A percentile compares a stretch with the other conserved stretches of the same genome.
These are phyloP conservation scores for Venturia asperata DNA, from an alignment of 2,329 filamentous ascomycete genomes.

Conservation along the genomic window DNA sequence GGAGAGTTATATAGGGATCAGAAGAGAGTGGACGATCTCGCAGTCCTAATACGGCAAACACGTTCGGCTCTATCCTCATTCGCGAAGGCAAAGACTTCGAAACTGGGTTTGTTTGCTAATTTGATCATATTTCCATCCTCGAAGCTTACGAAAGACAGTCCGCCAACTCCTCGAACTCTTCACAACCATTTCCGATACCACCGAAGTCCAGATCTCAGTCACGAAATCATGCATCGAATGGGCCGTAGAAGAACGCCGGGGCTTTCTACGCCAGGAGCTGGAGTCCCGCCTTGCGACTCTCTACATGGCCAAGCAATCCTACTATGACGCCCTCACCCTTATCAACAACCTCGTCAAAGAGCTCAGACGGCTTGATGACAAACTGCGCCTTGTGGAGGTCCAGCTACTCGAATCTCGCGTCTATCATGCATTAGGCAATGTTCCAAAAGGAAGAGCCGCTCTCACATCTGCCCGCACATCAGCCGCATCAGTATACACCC, in stretches of 20 bases:
- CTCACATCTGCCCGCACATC: slow-evolving; percentile 90
- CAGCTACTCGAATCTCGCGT: slow-evolving; percentile 94
- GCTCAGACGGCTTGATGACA: slow-evolving; percentile 96
- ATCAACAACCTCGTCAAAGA: slow-evolving; percentile 95
- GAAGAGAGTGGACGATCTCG: slow-evolving; percentile 74
- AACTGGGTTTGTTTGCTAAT: slow-evolving; percentile 60
- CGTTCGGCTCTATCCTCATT: slow-evolving; percentile 89
- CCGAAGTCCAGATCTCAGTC: slow-evolving; percentile 87
- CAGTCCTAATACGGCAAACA: slow-evolving; percentile 83
- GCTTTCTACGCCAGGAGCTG: slow-evolving; percentile 95
- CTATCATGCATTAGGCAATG: slow-evolving; percentile 95
- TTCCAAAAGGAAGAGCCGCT: slow-evolving; percentile 89
- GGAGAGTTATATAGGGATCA: slow-evolving; percentile 90
- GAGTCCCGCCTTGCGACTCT: slow-evolving; percentile 90
- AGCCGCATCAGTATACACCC: slow-evolving; percentile 94
- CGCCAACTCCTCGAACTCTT: slow-evolving; percentile 95
- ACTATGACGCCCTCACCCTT: slow-evolving; percentile 92
- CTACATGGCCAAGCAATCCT: slow-evolving; percentile 95
- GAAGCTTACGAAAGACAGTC: slow-evolving; percentile 48
- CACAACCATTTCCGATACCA: slow-evolving; percentile 84
- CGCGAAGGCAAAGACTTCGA: slow-evolving; percentile 97
- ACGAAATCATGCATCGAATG: slow-evolving; percentile 99
- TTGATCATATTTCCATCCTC: neutral
- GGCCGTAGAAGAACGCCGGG: slow-evolving; percentile 88
- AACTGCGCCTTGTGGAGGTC: slow-evolving; percentile 94